Evolutionary conservation across 441 rosid species (phyloP), one percentile per base, ranked within the genome.

Genomic region (Cnidoscolus chayamansa): DNA sequence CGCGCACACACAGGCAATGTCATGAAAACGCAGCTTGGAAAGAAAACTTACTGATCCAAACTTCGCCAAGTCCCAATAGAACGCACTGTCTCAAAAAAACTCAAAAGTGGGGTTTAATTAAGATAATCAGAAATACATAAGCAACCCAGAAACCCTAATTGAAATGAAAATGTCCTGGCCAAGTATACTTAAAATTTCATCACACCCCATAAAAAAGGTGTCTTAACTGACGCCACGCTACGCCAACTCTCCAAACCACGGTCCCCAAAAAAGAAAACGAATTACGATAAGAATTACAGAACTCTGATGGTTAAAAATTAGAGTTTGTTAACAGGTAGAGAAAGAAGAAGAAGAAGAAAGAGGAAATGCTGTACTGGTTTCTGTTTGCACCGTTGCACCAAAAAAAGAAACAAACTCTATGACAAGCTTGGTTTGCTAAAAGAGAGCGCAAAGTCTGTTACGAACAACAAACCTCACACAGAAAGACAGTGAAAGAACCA

Each of bases 371-470:
- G 16, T 31, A 7, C 45, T 51, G 30, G 59, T 50, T 67, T 67
- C 65, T 62, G 65, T 37, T 62, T 37, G n/a, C 48, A 9, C 47
- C n/a, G 30, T 67, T 20, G 32, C 61, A 55, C 25, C 16, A 31
- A 20, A 45, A 15, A 56, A 10, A 50, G 20, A 63, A 72, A 72
- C 25, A 53, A 70, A 48, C 30, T 70, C 19, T 10, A 17, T 57
- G 55, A 0, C 65, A 68, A 15, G 66, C 64, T 59, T 47, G 37
- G 15, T 47, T 25, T 70, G 57, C 49, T 49, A 45, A 59, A 67
- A 75, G 45, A 12, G 54, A 72, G 70, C 32, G 73, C 10, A 17
- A 35, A 74, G 74, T 51, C 51, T 72, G 78, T 78, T 78, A 6
- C 17, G 65, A 62, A 3, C 17, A 68, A 62, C 45, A 7, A 40